phyloP scores from a whole-genome alignment of 2,329 filamentous ascomycete genomes.

The Dactylellina parvicollis region DNA sequence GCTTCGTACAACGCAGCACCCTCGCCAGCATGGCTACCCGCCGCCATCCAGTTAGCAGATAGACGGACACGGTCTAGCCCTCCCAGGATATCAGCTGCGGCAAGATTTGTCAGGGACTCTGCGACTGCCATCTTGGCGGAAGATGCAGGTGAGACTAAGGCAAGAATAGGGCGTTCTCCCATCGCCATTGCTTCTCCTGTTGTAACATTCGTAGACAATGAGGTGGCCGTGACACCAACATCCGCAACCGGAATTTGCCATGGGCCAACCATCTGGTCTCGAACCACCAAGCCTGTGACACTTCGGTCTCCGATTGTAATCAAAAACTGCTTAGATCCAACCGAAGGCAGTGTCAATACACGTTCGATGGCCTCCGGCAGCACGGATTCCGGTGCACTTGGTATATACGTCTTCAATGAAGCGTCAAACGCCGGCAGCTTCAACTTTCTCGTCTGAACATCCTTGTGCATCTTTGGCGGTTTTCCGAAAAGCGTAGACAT shows the following conservation, averaged over 20 bases:
- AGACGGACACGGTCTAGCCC: slow-evolving; percentile 82
- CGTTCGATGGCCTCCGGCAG: slow-evolving; percentile 78
- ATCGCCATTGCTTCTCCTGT: slow-evolving; percentile 97
- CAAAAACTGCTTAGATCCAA: slow-evolving; percentile 96
- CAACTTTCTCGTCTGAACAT: slow-evolving; percentile 75
- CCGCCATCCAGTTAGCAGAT: slow-evolving; percentile 99
- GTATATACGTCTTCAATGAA: slow-evolving; percentile 74
- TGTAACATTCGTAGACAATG: slow-evolving; percentile 75
- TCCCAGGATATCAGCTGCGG: slow-evolving; percentile 78
- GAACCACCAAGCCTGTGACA: slow-evolving; percentile 85
- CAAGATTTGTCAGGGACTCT: slow-evolving; percentile 91
- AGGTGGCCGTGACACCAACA: slow-evolving; percentile 88
- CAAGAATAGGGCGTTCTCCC: slow-evolving; percentile 89
- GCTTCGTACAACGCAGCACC: slow-evolving; percentile 92
- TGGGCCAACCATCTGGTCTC: slow-evolving; percentile 95
- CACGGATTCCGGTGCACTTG: slow-evolving; percentile 67
- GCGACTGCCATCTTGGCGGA: slow-evolving; percentile 97
- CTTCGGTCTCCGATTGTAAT: slow-evolving; percentile 96
- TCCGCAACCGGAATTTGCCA: slow-evolving; percentile 96
- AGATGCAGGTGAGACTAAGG: slow-evolving; percentile 86
- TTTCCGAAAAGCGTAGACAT: slow-evolving; percentile 90
- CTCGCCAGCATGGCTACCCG: slow-evolving; percentile 91
- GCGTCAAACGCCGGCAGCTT: slow-evolving; percentile 78
- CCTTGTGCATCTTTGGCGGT: slow-evolving; percentile 80
- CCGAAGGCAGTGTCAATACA: slow-evolving; percentile 84